Evolutionary conservation across 192 early-diverging fungal genomes (phyloP).

Genomic region (Coemansia sp.): DNA sequence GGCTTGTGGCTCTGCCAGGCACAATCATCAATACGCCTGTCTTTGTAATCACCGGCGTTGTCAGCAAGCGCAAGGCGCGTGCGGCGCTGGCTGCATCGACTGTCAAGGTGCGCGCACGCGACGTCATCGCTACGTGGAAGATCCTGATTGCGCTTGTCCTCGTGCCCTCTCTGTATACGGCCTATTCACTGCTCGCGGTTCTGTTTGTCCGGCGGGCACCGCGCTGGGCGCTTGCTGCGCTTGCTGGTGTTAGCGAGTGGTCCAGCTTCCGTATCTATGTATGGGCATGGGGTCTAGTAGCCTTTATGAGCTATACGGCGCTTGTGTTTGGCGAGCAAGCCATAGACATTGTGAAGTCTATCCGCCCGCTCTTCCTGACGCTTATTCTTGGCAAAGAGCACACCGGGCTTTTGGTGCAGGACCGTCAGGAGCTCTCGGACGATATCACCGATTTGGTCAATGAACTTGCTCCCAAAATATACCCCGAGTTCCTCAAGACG

Average conservation of each 20-base stretch:
- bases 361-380: constrained; percentile 84
- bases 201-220: constrained; percentile 44
- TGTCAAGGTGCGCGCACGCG: constrained; percentile 92
- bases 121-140: constrained; percentile 98
- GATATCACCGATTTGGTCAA: constrained; percentile 80
- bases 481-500: constrained; percentile 66
- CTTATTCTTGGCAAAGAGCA: constrained; percentile 58
- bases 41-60: constrained; percentile 45
- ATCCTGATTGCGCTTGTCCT: constrained; percentile 74
- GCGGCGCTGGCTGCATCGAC: constrained; percentile 85
- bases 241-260: constrained; percentile 10
- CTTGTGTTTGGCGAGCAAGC: constrained; percentile 77
- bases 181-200: constrained; percentile 66
- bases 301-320: constrained; percentile 70
- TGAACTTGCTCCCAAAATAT: constrained; percentile 80
- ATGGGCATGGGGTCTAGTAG: constrained; percentile 44
- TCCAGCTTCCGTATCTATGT: constrained; percentile 30
- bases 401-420: constrained; percentile 63
- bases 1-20: constrained; percentile 83
- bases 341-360: constrained; percentile 72
- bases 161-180: constrained; percentile 70
- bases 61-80: constrained; percentile 55
- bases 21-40: constrained; percentile 58
- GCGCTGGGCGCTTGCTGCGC: constrained; percentile 10
- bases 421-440: constrained; percentile 70